Evolutionary conservation across 164 flowering plant species (phyloP).

Genomic region (Paratinospora sagittata): DNA sequence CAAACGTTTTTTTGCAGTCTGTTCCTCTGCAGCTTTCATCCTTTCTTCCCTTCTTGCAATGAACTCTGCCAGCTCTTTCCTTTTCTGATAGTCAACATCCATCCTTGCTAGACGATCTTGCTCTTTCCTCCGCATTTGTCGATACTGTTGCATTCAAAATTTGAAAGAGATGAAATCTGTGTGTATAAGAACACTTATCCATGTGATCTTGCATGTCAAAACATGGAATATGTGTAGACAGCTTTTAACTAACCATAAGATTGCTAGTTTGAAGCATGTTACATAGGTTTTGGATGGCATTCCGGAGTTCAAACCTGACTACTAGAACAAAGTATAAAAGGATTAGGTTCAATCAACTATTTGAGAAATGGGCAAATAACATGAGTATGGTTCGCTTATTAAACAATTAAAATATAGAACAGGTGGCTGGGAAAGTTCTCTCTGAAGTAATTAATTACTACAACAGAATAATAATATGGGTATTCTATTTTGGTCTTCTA

Average conservation of each 20-base stretch:
- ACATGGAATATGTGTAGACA: neutral
- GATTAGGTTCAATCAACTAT: too few species aligned
- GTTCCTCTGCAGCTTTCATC: conserved; percentile 74
- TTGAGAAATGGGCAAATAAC: too few species aligned
- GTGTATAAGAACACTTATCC: neutral
- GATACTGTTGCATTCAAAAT: conserved; percentile 54
- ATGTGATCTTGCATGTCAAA: neutral
- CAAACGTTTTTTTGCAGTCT: conserved; percentile 82
- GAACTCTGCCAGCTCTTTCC: conserved; percentile 71
- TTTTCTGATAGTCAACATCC: conserved; percentile 78
- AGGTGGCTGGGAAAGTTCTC: too few species aligned
- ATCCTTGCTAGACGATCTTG: conserved; percentile 90
- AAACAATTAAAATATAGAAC: too few species aligned
- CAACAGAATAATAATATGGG: too few species aligned
- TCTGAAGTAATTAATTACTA: too few species aligned
- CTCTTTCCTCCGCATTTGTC: conserved; percentile 96
- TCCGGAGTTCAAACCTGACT: neutral
- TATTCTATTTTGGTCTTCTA: too few species aligned
- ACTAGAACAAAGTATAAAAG: too few species aligned
- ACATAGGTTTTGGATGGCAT: neutral
- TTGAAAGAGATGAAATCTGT: neutral
- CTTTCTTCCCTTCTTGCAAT: conserved; percentile 73
- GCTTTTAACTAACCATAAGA: neutral
- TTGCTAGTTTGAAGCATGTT: neutral
- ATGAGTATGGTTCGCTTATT: too few species aligned